Evolutionary conservation across 164 flowering plant species (phyloP), one percentile per base, ranked within the genome.

Genomic region (Tinospora cordifolia): DNA sequence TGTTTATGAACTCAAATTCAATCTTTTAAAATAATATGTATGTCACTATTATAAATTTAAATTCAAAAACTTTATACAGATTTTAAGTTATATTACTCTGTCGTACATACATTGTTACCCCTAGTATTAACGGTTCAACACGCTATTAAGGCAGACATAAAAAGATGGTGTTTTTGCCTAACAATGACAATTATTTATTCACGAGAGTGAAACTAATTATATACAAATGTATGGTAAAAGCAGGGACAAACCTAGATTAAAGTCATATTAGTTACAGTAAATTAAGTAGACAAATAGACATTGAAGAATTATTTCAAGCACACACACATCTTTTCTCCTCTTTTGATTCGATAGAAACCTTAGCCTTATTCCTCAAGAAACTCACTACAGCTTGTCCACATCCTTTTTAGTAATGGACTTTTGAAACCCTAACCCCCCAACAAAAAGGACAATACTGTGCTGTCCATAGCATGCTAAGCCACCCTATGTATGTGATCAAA

Each of bases 361-460:
- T 2, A 54, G 7, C 60, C 60, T 30, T 54, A 54, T 24, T 54
- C 24, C 19, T 9, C 19, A 54, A 54, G 8, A n/a, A 54, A 54
- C 24, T 54, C 60, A 54, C n/a, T n/a, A 54, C 9, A n/a, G 21
- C 12, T n/a, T 30, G 36, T 30, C 36, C 36, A 30, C 36, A 2
- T 30, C 36, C 36, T 30, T 30, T 1, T 30, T 30, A 30, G 36
- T 30, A 30, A 1, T 30, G 36, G 36, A 19, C 60, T 54, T 17
- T 54, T 54, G 60, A 54, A 54, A 22, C 60, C 60, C 60, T 19
- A 54, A 54, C 60, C 21, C 59, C 60, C 60, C 60, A 54, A 19
- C 60, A 54, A 54, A 54, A 54, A 19, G 60, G 60, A 17, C 60
- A 54, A 54, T 17, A n/a, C 21, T 54, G 7, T 54, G 60, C 60